These are phyloP conservation scores for Colletotrichum destructivum DNA, from an alignment of 2,329 filamentous ascomycete species.

Conservation along the genomic window DNA sequence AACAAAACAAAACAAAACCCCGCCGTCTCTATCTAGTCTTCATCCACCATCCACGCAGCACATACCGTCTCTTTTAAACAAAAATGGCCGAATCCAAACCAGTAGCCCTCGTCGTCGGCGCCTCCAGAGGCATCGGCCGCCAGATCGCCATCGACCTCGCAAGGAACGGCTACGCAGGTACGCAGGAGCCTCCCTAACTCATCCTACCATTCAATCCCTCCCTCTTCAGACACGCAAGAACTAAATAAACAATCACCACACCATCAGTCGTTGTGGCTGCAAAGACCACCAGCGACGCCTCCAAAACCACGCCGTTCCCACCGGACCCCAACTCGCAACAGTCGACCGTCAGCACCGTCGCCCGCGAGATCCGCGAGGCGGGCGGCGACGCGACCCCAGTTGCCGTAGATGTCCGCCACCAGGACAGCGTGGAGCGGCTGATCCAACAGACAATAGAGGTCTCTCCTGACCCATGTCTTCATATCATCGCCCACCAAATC, in stretches of 20 bases:
- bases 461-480: constrained; percentile 19
- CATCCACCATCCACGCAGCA: not conserved
- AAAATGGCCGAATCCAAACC: constrained; percentile 38
- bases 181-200: constrained; percentile 32
- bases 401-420: constrained; percentile 78
- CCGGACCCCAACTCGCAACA: constrained; percentile 81
- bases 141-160: constrained; percentile 86
- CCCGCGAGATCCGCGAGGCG: constrained; percentile 77
- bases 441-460: constrained; percentile 70
- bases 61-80: not conserved
- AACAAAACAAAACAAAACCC: no score
- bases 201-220: no score
- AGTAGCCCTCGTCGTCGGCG: constrained; percentile 82
- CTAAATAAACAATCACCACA: no score
- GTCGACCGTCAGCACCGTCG: constrained; percentile 87
- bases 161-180: constrained; percentile 79
- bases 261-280: constrained; percentile 80
- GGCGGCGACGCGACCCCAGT: constrained; percentile 77
- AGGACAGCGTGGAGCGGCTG: constrained; percentile 72
- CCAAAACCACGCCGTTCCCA: constrained; percentile 72
- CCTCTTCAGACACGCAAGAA: no score
- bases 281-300: constrained; percentile 79
- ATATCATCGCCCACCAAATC: not conserved
- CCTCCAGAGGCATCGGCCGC: constrained; percentile 84
- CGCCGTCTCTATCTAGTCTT: not conserved